Base-by-base conservation (phyloP, 2,329 filamentous ascomycete genomes). In the Neonectria neomacrospora region DNA sequence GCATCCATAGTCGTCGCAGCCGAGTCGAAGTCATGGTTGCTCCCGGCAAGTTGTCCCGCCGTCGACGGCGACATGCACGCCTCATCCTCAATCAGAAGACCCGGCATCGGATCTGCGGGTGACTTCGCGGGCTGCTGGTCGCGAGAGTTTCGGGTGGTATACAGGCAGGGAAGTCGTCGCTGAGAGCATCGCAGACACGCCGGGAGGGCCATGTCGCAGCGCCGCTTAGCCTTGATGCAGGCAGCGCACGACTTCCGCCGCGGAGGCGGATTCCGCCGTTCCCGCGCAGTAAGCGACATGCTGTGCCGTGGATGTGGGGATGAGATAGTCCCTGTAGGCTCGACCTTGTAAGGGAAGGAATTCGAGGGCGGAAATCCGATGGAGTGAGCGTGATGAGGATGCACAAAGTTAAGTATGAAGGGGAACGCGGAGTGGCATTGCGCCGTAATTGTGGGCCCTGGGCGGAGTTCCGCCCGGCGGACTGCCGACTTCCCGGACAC, bases 191-290 rank as follows among this genome's bases (percentile, higher is more conserved):
- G 80, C 16, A 81, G 74, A 67, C 87, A 90, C 12, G 79, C 71
- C 2, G 86, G 86, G 14, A 80, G 71, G 18, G 79, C 80, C 39
- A 84, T 80, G 66, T 86, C 83, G 72, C 87, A 89, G 51, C 83
- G 83, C 14, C 86, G 81, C 73, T 88, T 89, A 23, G 86, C 81
- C 68, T 81, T 83, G 51, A 82, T 86, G 75, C 87, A 89, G 26
- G 82, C 81, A 3, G 80, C 77, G 69, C 86, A 89, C 3, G 87
- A 85, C 74, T 87, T 88, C 50, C 85, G 83, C 59, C 82, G 75
- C 5, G 80, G 80, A 47, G 79, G 83, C 34, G 81, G 82, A 73
- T 83, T 83, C 26, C 66, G 75, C 56, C 77, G 78, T 72, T 82
- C 81, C 37, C 70, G 67, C 10, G 73, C 61, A 28, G 75, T 74